Conservation (phyloP, 257 asterid species). For the Primulina tabacum region DNA sequence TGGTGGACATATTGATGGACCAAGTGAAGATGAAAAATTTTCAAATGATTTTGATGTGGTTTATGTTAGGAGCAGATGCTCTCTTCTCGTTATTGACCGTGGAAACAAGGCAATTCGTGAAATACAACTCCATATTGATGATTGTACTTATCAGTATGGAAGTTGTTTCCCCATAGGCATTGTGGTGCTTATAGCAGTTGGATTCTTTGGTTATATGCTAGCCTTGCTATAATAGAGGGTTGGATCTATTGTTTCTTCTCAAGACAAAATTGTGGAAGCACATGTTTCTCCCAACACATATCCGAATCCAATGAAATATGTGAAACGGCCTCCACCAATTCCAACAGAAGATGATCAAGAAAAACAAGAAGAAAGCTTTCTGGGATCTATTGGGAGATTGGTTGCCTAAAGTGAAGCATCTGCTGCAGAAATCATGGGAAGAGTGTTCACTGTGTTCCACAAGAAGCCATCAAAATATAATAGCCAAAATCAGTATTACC, state of each 20-base stretch:
- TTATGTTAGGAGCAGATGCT: conserved; percentile 90
- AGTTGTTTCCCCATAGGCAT: conserved; percentile 83
- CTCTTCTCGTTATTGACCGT: conserved; percentile 92
- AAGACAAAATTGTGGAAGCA: conserved; percentile 36
- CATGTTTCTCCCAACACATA: conserved; percentile 31
- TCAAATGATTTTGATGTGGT: conserved; percentile 92
- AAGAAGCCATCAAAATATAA: conserved; percentile 40
- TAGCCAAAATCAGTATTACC: conserved; percentile 43
- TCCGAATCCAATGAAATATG: conserved; percentile 55
- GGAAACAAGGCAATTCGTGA: conserved; percentile 93
- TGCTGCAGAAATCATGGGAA: conserved; percentile 58
- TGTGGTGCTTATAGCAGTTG: conserved; percentile 79
- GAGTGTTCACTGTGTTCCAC: conserved; percentile 60
- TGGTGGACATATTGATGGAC: conserved; percentile 90
- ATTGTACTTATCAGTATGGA: conserved; percentile 97
- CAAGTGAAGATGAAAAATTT: conserved; percentile 93
- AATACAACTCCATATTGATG: conserved; percentile 89
- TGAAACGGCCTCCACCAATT: conserved; percentile 59
- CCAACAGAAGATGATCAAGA: conserved; percentile 48
- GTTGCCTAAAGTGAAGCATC: conserved; percentile 63
- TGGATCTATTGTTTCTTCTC: conserved; percentile 57
- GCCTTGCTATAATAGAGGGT: conserved; percentile 78
- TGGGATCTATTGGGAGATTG: conserved; percentile 57
- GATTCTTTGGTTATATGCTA: conserved; percentile 90
- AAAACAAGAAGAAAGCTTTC: conserved; percentile 60